Evolutionary conservation across 2,329 filamentous ascomycete genomes (phyloP).

Genomic region (Aspergillus calidoustus): DNA sequence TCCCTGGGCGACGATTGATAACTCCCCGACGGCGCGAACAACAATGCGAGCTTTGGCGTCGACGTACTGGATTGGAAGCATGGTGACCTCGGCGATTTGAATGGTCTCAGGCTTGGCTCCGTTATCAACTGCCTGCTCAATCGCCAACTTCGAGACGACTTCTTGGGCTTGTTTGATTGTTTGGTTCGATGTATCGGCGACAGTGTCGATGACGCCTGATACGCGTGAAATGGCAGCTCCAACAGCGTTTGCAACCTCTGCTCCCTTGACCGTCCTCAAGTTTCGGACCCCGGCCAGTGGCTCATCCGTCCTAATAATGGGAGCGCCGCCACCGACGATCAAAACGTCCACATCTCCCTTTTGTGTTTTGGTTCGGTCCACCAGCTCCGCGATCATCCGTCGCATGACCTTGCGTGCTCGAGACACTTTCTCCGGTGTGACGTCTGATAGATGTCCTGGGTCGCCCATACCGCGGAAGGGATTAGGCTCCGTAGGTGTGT

Average conservation of each 20-base stretch:
- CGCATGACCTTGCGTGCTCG: conserved; percentile 4
- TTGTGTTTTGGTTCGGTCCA: conserved; percentile 16
- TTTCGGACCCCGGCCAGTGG: not conserved
- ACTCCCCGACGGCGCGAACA: conserved; percentile 39
- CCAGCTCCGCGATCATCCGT: conserved; percentile 9
- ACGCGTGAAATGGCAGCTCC: conserved; percentile 65
- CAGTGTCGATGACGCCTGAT: conserved; percentile 43
- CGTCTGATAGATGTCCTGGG: not conserved
- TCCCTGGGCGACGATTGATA: conserved; percentile 16
- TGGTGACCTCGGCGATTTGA: conserved; percentile 42
- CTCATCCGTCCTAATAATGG: conserved; percentile 12
- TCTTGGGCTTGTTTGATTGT: conserved; percentile 27
- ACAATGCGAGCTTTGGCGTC: conserved; percentile 32
- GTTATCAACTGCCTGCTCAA: conserved; percentile 5
- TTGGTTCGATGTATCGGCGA: conserved; percentile 13
- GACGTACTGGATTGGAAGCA: conserved; percentile 44
- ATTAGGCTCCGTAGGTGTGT: not conserved
- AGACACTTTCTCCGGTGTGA: not conserved
- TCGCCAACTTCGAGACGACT: not conserved
- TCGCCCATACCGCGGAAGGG: conserved; percentile 10
- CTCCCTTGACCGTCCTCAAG: conserved; percentile 9
- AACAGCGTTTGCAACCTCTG: conserved; percentile 66
- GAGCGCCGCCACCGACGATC: conserved; percentile 65
- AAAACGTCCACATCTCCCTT: conserved; percentile 47
- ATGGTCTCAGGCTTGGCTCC: conserved; percentile 31